phyloP scores from a whole-genome alignment of 169 alveolate genomes.

The Cryptosporidium parvum region DNA sequence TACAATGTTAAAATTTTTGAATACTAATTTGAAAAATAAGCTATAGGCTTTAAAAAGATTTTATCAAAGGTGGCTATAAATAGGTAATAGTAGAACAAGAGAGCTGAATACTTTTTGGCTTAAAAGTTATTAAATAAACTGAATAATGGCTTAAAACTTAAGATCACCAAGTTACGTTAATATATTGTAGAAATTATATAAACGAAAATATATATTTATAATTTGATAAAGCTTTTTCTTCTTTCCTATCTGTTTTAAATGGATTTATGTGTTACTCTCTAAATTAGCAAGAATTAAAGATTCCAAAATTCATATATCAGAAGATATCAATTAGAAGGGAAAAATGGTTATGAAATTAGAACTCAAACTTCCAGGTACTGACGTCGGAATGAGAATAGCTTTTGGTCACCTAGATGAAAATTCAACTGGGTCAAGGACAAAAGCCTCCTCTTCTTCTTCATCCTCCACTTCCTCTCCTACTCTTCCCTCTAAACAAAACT shows the following conservation, averaged over 20 bases:
- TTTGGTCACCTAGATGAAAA: slow-evolving; percentile 35
- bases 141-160: background rate
- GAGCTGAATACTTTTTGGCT: background rate
- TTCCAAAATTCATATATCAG: background rate
- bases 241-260: background rate
- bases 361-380: slow-evolving; percentile 66
- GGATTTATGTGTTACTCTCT: background rate
- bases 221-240: background rate
- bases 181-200: background rate
- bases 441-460: background rate
- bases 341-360: slow-evolving; percentile 46
- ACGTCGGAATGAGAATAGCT: slow-evolving; percentile 54
- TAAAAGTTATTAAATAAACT: background rate
- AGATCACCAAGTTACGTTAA: background rate
- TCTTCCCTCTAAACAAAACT: background rate
- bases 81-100: too few relatives aligned
- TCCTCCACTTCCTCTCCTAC: background rate
- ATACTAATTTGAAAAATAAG: background rate
- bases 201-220: background rate
- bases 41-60: background rate
- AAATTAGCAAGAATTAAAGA: background rate
- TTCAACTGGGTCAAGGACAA: background rate
- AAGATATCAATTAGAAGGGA: too few relatives aligned
- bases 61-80: background rate
- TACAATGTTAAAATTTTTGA: background rate